A percentile compares a stretch with the other conserved stretches of the same genome.
Evolutionary conservation across 129 eudicot species (phyloP).

Genomic region (Rutidosis leptorrhynchoides): DNA sequence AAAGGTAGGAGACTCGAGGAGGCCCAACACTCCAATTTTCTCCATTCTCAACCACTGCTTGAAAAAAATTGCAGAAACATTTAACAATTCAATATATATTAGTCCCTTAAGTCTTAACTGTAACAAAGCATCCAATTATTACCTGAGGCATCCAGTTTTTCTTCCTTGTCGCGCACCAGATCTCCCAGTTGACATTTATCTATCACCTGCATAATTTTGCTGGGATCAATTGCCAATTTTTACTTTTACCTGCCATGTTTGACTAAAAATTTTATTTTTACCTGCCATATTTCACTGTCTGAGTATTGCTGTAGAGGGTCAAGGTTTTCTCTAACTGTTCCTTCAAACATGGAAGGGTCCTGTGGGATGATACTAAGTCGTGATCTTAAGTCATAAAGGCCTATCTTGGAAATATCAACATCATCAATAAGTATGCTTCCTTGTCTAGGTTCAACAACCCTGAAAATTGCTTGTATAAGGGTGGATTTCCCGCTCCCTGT

Average conservation of each 20-base stretch:
- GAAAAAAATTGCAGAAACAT: no score
- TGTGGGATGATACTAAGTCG: constrained; percentile 97
- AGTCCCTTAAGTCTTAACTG: no score
- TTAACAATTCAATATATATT: no score
- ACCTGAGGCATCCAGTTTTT: constrained; percentile 73
- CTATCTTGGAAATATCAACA: constrained; percentile 81
- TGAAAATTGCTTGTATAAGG: constrained; percentile 86
- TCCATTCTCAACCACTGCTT: no score
- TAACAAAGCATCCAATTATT: neutral
- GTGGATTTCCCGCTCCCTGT: constrained; percentile 99
- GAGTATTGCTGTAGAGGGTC: constrained; percentile 73
- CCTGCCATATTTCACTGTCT: constrained; percentile 88
- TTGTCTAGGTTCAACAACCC: constrained; percentile 76
- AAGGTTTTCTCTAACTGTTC: constrained; percentile 90
- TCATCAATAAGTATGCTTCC: constrained; percentile 79
- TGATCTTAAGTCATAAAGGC: constrained; percentile 89
- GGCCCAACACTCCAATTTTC: no score
- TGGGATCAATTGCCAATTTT: neutral
- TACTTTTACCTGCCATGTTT: neutral
- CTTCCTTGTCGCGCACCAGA: constrained; percentile 59
- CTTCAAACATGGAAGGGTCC: constrained; percentile 95
- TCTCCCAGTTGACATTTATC: constrained; percentile 93
- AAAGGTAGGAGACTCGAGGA: no score
- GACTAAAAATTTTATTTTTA: constrained; percentile 15
- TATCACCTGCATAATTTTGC: constrained; percentile 51